These are phyloP conservation scores for Phialemonium atrogriseum DNA, from an alignment of 2,329 filamentous ascomycete genomes.

Conservation along the genomic window DNA sequence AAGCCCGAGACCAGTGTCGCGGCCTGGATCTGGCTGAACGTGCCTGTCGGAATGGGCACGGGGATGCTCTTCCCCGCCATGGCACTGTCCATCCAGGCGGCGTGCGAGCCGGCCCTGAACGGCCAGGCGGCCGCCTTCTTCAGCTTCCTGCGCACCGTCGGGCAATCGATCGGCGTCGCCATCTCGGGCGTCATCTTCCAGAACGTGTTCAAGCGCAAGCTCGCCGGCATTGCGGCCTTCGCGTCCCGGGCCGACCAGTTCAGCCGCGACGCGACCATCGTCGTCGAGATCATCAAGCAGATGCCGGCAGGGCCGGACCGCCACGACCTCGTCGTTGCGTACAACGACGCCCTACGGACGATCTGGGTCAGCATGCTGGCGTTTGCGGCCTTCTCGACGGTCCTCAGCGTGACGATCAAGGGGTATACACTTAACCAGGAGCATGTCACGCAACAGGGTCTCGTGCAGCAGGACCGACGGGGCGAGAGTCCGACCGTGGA, in stretches of 20 bases:
- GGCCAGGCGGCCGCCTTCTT: conserved; percentile 57
- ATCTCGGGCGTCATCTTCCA: conserved; percentile 63
- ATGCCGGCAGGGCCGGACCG: conserved; percentile 29
- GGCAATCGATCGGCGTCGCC: conserved; percentile 58
- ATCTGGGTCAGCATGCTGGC: conserved; percentile 24
- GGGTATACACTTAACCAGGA: conserved; percentile 22
- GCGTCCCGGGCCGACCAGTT: conserved; percentile 33
- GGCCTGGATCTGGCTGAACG: conserved; percentile 52
- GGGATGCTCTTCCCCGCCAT: conserved; percentile 60
- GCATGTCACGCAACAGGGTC: conserved; percentile 20
- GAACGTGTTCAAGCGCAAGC: conserved; percentile 47
- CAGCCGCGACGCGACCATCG: conserved; percentile 47
- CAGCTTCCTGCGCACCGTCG: conserved; percentile 57
- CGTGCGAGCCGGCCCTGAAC: conserved; percentile 33
- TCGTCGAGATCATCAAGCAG: conserved; percentile 49
- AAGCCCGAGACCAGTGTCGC: conserved; percentile 37
- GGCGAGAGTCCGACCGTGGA: no score
- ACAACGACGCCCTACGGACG: conserved; percentile 20
- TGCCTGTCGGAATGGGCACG: conserved; percentile 51
- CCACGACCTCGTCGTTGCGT: conserved; percentile 21
- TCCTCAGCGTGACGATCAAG: conserved; percentile 20
- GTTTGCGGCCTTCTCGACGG: conserved; percentile 16
- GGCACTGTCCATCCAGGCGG: conserved; percentile 55
- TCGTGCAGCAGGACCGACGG: no score
- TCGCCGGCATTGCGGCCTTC: conserved; percentile 38